Evolutionary conservation across 805 yeast genomes (phyloP).

Genomic region (Hanseniaspora nectarophila): DNA sequence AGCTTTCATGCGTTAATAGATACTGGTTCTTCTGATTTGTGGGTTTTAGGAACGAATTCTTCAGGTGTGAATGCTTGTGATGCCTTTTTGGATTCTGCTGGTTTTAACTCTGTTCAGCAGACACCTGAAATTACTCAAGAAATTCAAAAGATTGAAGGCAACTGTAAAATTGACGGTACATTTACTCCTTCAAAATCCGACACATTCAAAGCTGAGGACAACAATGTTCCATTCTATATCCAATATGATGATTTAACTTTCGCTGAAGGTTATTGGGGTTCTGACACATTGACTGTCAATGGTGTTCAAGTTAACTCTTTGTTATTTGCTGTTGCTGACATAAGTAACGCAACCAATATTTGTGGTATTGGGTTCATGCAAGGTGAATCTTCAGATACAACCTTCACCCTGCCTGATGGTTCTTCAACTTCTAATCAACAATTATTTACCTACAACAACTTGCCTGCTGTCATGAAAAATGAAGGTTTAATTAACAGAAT

Average conservation of each 20-base stretch:
- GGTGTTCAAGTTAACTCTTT: constrained; percentile 38
- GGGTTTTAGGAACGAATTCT: constrained; percentile 34
- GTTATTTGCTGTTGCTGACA: constrained; percentile 64
- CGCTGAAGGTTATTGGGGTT: constrained; percentile 35
- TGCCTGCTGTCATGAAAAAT: constrained; percentile 49
- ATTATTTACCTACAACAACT: constrained; percentile 39
- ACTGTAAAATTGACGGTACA: background rate
- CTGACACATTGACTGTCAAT: constrained; percentile 48
- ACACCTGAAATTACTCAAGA: background rate
- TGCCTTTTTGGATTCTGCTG: background rate
- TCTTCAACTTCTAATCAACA: constrained; percentile 25
- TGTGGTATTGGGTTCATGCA: constrained; percentile 61
- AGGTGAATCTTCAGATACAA: constrained; percentile 58
- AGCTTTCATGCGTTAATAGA: constrained; percentile 46
- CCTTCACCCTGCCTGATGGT: too few species aligned
- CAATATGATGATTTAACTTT: constrained; percentile 42
- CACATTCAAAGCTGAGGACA: too few species aligned
- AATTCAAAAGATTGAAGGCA: background rate
- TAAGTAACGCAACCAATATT: constrained; percentile 49
- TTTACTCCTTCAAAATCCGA: background rate
- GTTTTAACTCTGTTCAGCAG: background rate
- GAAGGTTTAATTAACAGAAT: constrained; percentile 46
- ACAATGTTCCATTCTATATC: constrained; percentile 29
- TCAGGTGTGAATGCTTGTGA: constrained; percentile 1
- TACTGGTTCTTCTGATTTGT: constrained; percentile 65